phyloP scores from a whole-genome alignment of 179 eudicot species.

The Silene coronaria region DNA sequence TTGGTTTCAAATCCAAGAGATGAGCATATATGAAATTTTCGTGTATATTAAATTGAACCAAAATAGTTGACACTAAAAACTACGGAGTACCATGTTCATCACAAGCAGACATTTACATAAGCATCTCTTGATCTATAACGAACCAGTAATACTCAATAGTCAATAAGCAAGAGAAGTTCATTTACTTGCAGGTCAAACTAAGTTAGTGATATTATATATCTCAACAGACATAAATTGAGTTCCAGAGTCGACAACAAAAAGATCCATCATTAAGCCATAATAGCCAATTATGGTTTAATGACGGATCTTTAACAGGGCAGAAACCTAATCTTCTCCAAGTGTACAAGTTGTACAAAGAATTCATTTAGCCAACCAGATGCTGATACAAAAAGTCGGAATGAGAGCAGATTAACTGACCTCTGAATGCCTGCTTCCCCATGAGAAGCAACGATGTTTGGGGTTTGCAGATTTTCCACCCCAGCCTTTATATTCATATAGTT shows the following conservation, averaged over 20 bases:
- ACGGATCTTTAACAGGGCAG: too few relatives aligned
- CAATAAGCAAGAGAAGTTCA: background rate
- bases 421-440: constrained; percentile 86
- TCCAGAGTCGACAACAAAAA: background rate
- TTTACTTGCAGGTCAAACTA: background rate
- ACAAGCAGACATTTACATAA: too few relatives aligned
- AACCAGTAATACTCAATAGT: too few relatives aligned
- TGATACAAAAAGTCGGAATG: background rate
- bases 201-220: background rate
- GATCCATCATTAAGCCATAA: background rate
- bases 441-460: constrained; percentile 64
- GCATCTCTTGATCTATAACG: too few relatives aligned
- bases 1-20: constrained; percentile 10
- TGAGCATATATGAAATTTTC: background rate
- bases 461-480: constrained; percentile 69
- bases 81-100: too few relatives aligned
- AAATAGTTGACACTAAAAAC: too few relatives aligned
- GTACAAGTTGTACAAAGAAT: background rate
- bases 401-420: constrained; percentile 50
- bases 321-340: too few relatives aligned
- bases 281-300: background rate
- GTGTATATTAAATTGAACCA: too few relatives aligned
- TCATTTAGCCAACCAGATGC: background rate
- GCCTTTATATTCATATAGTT: constrained; percentile 75
- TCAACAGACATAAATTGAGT: background rate